Base-by-base conservation (phyloP, 306 rosid species). In the Gleditsia sinensis region DNA sequence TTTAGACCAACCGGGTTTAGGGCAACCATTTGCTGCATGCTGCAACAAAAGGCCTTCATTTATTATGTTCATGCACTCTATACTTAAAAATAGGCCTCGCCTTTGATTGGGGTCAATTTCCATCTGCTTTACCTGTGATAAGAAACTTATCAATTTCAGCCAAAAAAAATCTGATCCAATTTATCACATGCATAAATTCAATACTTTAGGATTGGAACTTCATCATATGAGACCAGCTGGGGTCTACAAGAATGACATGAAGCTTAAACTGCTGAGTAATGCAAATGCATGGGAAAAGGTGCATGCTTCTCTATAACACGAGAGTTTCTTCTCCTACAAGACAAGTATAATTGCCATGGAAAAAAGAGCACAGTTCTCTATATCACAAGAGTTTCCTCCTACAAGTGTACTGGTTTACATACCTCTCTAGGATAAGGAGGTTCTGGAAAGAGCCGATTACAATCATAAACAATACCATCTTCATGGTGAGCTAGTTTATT, bases 371-470 rank as follows among this genome's bases (percentile, higher is more conserved):
- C 54, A 3, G 45, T 28, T 72, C 20, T 67, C 37, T 71, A 49
- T 13, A 7, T 61, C 17, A 74, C 34, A 40, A 4, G 4, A 68
- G 49, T 67, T 59, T 71, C 49, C 65, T 27, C 23, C 51, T 13
- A 61, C 11, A 64, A 69, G 33, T 55, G 57, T 36, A 59, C 71
- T 62, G 53, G 66, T 32, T 72, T 58, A 69, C 71, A 50, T 87
- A 94, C 99, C 96, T 94, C 95, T 75, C 75, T 86, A 21, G 99
- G 99, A 83, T 85, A 94, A 53, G 99, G 99, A 81, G 99, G 99
- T 75, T 90, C 97, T 11, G 99, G 96, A 75, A 94, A 94, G 66
- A 90, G 93, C 76, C 43, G 84, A 48, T 84, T 86, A 63, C 99
- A 94, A 63, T 90, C 82, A 74, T 92, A 92, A 55, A 92, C 99